Conservation (phyloP, 2,329 filamentous ascomycete species). For the Fusarium neocosmosporiellum region DNA sequence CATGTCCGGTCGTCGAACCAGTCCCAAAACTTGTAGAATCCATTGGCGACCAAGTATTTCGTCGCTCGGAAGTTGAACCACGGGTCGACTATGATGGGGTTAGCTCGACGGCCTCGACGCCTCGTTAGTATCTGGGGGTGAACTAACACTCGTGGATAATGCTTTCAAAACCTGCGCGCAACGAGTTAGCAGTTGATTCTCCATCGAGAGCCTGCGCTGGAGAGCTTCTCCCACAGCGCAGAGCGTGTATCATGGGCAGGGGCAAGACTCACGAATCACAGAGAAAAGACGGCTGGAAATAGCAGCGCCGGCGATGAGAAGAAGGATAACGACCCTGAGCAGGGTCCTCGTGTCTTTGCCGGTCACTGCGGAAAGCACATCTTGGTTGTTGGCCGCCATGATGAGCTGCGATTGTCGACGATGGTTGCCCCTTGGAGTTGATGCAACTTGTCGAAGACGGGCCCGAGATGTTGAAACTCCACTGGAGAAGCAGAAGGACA, state of each 20-base stretch:
- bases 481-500: constrained; percentile 52
- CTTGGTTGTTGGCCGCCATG: constrained; percentile 60
- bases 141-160: constrained; percentile 99
- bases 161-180: constrained; percentile 84
- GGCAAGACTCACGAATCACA: constrained; percentile 83
- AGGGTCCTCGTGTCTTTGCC: constrained; percentile 86
- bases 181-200: constrained; percentile 46
- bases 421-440: constrained; percentile 45
- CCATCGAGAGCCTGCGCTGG: neutral
- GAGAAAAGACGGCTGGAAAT: constrained; percentile 96
- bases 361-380: constrained; percentile 78
- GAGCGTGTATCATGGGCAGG: constrained; percentile 19
- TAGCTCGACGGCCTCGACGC: constrained; percentile 38
- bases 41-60: constrained; percentile 96
- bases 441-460: constrained; percentile 49
- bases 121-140: constrained; percentile 24
- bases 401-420: constrained; percentile 50
- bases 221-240: neutral
- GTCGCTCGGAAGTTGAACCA: constrained; percentile 99
- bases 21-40: constrained; percentile 99
- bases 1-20: constrained; percentile 99
- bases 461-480: constrained; percentile 40
- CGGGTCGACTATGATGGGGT: constrained; percentile 80
- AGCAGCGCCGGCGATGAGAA: constrained; percentile 89
- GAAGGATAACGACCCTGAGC: constrained; percentile 89